Base-by-base conservation (phyloP, 345 rosid species). In the Turnera subulata region DNA sequence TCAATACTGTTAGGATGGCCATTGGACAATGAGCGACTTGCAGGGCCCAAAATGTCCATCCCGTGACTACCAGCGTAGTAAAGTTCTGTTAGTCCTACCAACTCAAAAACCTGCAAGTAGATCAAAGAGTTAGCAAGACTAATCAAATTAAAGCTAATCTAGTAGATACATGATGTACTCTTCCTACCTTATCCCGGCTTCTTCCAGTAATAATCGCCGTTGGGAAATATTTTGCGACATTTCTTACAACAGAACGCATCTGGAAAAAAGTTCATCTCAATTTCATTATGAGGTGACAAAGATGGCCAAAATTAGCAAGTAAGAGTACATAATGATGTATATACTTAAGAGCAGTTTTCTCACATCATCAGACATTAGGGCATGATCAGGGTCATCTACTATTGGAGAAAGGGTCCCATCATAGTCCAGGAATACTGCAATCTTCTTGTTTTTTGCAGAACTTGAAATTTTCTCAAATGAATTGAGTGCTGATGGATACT, bases 21-120 rank as follows among this genome's bases (percentile, higher is more conserved):
- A 72, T 53, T 60, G 16, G 87, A 77, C 59, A 68, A 69, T 17
- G 67, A 55, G 6, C 58, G 68, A 59, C 45, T 58, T 22, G 65
- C 59, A 46, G 99, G 92, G 19, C 86, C 83, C 83, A 82, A 78
- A 12, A 93, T 90, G 81, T 93, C 99, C 99, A 93, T 93, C 42
- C 97, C 99, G 69, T 93, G 99, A 66, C 99, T 87, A 68, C 99
- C 99, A n/a, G 97, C 99, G 73, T 93, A 93, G 60, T 76, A 81
- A 39, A 90, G 95, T 69, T 93, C 97, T 48, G 83, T 88, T 78
- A 93, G 81, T 78, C 92, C 91, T 72, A 90, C 89, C 80, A 93
- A 73, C 57, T 84, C 71, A 63, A 68, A 87, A 13, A 87, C 99
- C 98, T 92, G 82, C 6, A 53, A 20, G 56, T 25, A 33, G 7